phyloP scores from a whole-genome alignment of 2,329 filamentous ascomycete species.

The Alternaria brassicicola region DNA sequence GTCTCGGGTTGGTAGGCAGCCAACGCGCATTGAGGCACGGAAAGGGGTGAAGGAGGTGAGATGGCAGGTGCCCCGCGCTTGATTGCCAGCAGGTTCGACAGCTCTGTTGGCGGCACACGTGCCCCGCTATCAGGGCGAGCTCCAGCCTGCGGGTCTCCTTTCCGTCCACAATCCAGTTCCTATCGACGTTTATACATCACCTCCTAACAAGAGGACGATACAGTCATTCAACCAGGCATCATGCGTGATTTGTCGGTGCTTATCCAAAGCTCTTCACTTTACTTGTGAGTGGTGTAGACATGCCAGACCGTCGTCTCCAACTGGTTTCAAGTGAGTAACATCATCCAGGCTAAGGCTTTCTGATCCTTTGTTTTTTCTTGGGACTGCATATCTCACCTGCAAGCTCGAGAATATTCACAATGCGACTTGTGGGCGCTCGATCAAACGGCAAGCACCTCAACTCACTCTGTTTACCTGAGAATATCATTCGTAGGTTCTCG shows the following conservation, averaged over 20 bases:
- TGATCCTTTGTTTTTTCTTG: not conserved
- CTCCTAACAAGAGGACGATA: not conserved
- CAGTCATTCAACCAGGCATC: not conserved
- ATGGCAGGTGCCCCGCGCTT: not conserved
- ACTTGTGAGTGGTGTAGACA: not conserved
- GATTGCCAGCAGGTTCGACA: not conserved
- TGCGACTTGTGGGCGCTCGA: not conserved
- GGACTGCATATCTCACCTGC: not conserved
- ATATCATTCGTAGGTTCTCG: not conserved
- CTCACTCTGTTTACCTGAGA: not conserved
- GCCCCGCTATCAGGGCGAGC: slow-evolving; percentile 3
- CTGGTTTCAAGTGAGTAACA: slow-evolving; percentile 3
- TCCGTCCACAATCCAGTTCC: not conserved
- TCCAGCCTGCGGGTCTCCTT: slow-evolving; percentile 1
- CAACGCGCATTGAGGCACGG: not conserved
- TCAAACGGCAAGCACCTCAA: not conserved
- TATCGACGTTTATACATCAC: not conserved
- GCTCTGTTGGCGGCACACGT: slow-evolving; percentile 10
- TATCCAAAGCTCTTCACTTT: not conserved
- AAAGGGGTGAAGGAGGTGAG: not conserved
- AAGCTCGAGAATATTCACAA: not conserved
- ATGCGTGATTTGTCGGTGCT: not conserved
- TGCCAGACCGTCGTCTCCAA: not conserved
- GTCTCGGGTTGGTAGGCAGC: not conserved
- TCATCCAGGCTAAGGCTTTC: not conserved